phyloP scores from a whole-genome alignment of 768 basidiomycete genomes.

The Mycena galericulata region DNA sequence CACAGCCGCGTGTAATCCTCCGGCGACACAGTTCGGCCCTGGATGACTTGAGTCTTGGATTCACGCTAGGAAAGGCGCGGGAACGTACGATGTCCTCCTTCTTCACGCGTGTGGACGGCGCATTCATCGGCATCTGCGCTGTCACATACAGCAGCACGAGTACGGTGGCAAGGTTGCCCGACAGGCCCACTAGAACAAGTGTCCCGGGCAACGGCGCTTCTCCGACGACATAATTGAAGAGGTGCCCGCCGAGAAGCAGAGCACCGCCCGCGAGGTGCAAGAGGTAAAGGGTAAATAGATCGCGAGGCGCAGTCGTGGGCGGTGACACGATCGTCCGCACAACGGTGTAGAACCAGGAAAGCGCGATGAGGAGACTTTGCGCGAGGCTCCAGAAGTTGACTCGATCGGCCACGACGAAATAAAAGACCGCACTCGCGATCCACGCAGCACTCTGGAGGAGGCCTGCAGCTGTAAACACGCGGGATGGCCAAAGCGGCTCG shows the following conservation, averaged over 20 bases:
- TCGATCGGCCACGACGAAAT: slow-evolving; percentile 48
- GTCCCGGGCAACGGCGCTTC: slow-evolving; percentile 55
- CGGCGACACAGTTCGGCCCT: slow-evolving; percentile 44
- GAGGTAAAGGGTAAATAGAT: slow-evolving; percentile 70
- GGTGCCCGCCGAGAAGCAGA: slow-evolving; percentile 62
- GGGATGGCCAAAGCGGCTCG: slow-evolving; percentile 69
- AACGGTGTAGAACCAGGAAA: slow-evolving; percentile 78
- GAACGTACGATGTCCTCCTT: slow-evolving; percentile 71
- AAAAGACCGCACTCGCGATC: slow-evolving; percentile 68
- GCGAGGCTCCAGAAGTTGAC: slow-evolving; percentile 48
- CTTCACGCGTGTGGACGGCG: slow-evolving; percentile 65
- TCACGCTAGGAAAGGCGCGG: background rate
- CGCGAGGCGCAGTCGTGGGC: slow-evolving; percentile 68
- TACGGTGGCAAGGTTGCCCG: slow-evolving; percentile 58
- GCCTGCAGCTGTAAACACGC: slow-evolving; percentile 67
- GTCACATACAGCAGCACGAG: slow-evolving; percentile 58
- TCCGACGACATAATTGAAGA: slow-evolving; percentile 63
- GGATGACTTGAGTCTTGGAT: background rate
- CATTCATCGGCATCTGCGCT: slow-evolving; percentile 70
- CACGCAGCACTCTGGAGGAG: slow-evolving; percentile 69
- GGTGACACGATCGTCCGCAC: slow-evolving; percentile 66
- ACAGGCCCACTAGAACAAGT: slow-evolving; percentile 42
- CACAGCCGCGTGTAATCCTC: slow-evolving; percentile 83
- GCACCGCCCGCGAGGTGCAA: slow-evolving; percentile 59
- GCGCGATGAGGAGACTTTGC: slow-evolving; percentile 59